Evolutionary conservation across 345 rosid species (phyloP), one percentile per base, ranked within the genome.

Genomic region (Combretum micranthum): DNA sequence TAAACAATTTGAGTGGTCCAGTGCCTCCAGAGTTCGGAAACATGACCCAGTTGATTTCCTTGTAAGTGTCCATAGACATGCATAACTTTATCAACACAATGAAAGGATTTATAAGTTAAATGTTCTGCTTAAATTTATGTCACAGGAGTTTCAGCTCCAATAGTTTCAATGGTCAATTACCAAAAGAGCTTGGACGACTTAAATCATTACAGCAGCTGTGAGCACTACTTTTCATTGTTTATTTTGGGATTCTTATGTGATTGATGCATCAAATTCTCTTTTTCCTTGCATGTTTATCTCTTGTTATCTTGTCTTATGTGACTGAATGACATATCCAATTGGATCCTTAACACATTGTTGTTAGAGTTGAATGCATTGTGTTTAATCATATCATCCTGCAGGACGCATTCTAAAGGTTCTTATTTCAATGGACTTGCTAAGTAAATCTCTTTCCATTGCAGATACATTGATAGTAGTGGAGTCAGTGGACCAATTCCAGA

Each of bases 401-500:
- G 12, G 12, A 12, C 48, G 3, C 12, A 13, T 45, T 45, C 16
- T 45, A 2, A n/a, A 45, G 15, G 12, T 50, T 18, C 51, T 16
- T 42, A 46, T 20, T 67, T 59, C 61, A 53, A 60, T 37, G 9
- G 9, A 14, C 15, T 23, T 4, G 32, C 32, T 0, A 25, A 25
- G 32, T 25, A 25, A 25, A 25, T 3, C n/a, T 37, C 21, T 32
- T 67, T 63, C 55, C 65, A 12, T 65, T 68, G 63, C 75, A 78
- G 82, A 71, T 76, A 79, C 60, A 52, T 82, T 15, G 83, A 82
- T 64, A 82, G 88, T 60, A 77, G 88, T 64, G 88, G 84, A 64
- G 79, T 71, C 44, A 73, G 76, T 37, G 84, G 81, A 57, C 54
- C 67, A 22, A 77, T 83, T 52, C 83, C 84, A 19, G 64, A 37